Percentiles rank a stretch among this genome's conserved stretches.
Evolutionary conservation across 163 green algal species (phyloP).

Genomic region (Volvox carteri): DNA sequence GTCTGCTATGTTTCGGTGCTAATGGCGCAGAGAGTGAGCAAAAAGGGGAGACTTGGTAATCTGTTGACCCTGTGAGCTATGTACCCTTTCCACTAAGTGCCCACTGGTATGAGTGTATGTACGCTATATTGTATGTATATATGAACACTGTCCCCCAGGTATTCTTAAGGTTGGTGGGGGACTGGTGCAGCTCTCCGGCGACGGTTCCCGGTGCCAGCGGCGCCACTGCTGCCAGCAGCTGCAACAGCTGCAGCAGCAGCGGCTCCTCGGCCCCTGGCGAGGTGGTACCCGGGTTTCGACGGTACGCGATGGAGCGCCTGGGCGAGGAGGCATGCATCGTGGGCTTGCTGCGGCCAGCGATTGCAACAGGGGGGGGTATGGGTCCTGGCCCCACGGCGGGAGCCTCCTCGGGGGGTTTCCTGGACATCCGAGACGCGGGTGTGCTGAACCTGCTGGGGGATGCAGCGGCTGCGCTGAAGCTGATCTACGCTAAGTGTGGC

Average conservation of each 20-base stretch:
- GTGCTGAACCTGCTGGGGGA: slow-evolving; percentile 85
- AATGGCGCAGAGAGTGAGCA: no score
- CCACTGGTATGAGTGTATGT: not conserved
- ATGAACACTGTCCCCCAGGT: slow-evolving; percentile 51
- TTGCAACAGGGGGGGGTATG: slow-evolving; percentile 55
- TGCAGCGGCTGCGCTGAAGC: slow-evolving; percentile 71
- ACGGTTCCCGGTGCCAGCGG: not conserved
- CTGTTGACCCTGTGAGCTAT: no score
- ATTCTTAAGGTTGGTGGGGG: slow-evolving; percentile 57
- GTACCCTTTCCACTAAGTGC: no score
- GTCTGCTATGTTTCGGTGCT: no score
- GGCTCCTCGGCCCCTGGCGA: slow-evolving; percentile 30
- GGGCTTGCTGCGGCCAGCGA: slow-evolving; percentile 62
- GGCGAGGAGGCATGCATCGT: slow-evolving; percentile 79
- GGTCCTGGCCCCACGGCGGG: slow-evolving; percentile 32
- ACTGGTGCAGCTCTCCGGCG: slow-evolving; percentile 57
- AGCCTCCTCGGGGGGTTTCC: not conserved
- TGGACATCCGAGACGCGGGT: slow-evolving; percentile 82
- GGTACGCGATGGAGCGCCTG: slow-evolving; percentile 78
- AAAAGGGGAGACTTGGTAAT: no score
- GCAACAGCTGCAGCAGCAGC: not conserved
- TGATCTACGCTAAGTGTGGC: slow-evolving; percentile 75
- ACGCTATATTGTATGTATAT: not conserved
- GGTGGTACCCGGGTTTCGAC: slow-evolving; percentile 72
- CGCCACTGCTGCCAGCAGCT: not conserved